Base-by-base conservation (phyloP, 306 rosid species). In the Begonia peltatifolia region DNA sequence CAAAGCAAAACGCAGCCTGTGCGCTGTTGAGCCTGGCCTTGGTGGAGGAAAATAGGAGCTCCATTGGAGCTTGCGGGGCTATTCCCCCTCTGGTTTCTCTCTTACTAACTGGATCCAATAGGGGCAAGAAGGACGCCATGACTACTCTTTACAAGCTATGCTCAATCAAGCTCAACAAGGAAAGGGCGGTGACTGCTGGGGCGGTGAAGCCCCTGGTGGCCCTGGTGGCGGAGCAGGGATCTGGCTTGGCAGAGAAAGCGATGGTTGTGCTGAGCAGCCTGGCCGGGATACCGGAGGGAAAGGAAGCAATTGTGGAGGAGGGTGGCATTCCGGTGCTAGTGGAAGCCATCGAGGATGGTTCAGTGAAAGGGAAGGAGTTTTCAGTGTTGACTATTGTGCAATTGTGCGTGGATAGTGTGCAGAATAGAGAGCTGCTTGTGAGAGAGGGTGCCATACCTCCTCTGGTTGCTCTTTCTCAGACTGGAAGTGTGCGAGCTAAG, bases 1-100 rank as follows among this genome's bases (percentile, higher is more conserved):
- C 93, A 35, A 87, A 87, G 65, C 88, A 87, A 65, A 87, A 87
- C 86, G 93, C 95, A 0, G 93, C 95, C 2, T 87, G 95, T 16
- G 93, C 93, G 43, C 70, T 87, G 11, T 23, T 87, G 10, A 87
- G 93, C 66, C 66, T 87, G 9, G 88, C 95, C 6, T 52, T 87
- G 30, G 62, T 83, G 8, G 93, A 87, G 35, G 95, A 83, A 54
- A 87, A 87, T 67, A 78, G 68, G 57, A 74, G 74, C 59, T 84
- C 95, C 1, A 84, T 84, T 9, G 95, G 95, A 0, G 95, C 84
- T 2, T 81, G 90, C 9, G 95, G 90, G 0, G 84, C 94, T 2
- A 81, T 84, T 20, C 90, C 94, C 0, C 94, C 84, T 0, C 52
- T 81, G 41, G 94, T 84, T 42, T 74, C 90, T 7, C 68, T 84